phyloP scores from a whole-genome alignment of 768 basidiomycete species.

The Leccinum rimulosum region DNA sequence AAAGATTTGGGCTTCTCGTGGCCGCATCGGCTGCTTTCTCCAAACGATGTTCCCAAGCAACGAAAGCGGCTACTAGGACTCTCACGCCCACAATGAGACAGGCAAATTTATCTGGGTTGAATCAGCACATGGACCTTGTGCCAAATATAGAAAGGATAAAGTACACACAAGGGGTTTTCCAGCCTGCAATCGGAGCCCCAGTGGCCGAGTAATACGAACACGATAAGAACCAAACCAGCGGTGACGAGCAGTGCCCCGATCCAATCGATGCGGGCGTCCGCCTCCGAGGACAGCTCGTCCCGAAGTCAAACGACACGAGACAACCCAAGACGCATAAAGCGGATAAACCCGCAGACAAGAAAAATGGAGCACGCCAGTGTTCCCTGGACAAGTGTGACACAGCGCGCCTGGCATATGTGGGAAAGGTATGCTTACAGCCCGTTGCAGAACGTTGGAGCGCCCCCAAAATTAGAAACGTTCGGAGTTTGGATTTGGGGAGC shows the following conservation, averaged over 20 bases:
- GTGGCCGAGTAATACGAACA: constrained; percentile 65
- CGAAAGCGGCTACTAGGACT: constrained; percentile 51
- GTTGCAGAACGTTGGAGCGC: no score
- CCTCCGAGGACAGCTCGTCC: constrained; percentile 43
- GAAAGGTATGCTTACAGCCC: constrained; percentile 25
- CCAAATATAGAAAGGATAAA: background rate
- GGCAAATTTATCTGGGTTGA: constrained; percentile 60
- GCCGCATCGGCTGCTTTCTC: constrained; percentile 32
- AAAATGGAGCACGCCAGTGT: constrained; percentile 72
- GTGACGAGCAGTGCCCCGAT: constrained; percentile 68
- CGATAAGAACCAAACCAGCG: constrained; percentile 61
- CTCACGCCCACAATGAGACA: constrained; percentile 58
- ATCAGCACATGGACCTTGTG: constrained; percentile 21
- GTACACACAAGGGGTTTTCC: constrained; percentile 54
- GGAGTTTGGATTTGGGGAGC: no score
- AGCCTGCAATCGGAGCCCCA: constrained; percentile 55
- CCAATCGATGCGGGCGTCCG: constrained; percentile 66
- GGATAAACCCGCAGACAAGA: constrained; percentile 56
- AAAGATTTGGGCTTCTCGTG: constrained; percentile 22
- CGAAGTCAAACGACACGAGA: constrained; percentile 53
- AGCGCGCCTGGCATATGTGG: background rate
- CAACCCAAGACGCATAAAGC: constrained; percentile 51
- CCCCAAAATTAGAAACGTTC: no score
- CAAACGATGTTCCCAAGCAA: constrained; percentile 64
- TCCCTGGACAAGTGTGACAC: constrained; percentile 10